A percentile compares a stretch with the other conserved stretches of the same genome.
These are phyloP conservation scores for Trichoderma sp. DNA, from an alignment of 2,329 filamentous ascomycete genomes.

Conservation along the genomic window DNA sequence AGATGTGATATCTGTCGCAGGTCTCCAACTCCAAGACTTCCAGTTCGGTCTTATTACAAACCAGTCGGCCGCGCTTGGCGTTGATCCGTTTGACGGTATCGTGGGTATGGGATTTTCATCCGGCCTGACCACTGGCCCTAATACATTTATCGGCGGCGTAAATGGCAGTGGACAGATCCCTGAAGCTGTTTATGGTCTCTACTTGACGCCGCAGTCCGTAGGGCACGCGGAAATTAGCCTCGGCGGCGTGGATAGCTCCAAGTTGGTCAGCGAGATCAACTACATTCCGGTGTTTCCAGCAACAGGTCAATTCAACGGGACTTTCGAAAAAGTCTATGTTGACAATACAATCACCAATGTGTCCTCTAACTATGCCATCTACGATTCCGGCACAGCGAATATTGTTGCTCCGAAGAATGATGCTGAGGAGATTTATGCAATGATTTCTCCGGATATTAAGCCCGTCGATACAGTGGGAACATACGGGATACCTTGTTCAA, in stretches of 20 bases:
- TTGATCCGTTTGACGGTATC: not conserved
- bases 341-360: not conserved
- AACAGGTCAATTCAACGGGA: not conserved
- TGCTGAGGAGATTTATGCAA: not conserved
- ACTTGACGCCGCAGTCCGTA: not conserved
- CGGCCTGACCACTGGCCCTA: not conserved
- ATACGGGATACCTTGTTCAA: not conserved
- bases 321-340: not conserved
- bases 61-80: not conserved
- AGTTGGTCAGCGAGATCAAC: not conserved
- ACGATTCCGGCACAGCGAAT: not conserved
- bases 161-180: not conserved
- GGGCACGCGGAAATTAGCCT: not conserved
- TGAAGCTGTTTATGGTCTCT: not conserved
- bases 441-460: not conserved
- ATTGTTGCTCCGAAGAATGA: not conserved
- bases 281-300: not conserved
- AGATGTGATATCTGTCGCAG: not conserved
- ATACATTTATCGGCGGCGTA: not conserved
- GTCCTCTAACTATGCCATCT: not conserved
- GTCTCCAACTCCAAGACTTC: not conserved
- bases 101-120: not conserved
- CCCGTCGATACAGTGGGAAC: not conserved
- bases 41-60: not conserved
- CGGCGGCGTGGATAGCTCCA: not conserved